Conservation (phyloP, 805 yeast species). For the Cyberlindnera lachancei region DNA sequence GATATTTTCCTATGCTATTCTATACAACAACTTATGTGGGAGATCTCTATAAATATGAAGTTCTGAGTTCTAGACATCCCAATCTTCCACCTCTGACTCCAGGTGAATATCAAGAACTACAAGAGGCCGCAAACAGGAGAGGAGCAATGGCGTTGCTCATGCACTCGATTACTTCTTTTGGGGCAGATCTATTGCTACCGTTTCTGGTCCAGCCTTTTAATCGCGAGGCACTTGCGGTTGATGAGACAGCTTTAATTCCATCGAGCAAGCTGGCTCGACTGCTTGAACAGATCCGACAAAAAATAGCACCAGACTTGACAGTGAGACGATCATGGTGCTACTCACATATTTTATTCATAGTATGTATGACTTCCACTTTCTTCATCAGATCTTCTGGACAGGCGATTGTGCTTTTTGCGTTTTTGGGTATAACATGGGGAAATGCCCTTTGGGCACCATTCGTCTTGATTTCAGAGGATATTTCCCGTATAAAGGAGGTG, state of each 20-base stretch:
- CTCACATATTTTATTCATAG: constrained; percentile 43
- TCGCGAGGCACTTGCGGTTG: constrained; percentile 5
- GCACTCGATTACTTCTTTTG: constrained; percentile 41
- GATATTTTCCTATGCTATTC: constrained; percentile 58
- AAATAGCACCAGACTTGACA: constrained; percentile 19
- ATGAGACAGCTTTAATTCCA: constrained; percentile 6
- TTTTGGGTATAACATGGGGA: constrained; percentile 60
- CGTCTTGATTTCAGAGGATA: constrained; percentile 51
- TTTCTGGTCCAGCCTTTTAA: constrained; percentile 29
- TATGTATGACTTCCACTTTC: constrained; percentile 41
- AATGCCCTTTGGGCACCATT: constrained; percentile 62
- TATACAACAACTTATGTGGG: constrained; percentile 63
- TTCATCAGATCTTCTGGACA: constrained; percentile 31
- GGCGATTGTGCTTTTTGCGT: constrained; percentile 42
- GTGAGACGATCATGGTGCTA: constrained; percentile 41
- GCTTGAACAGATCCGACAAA: constrained; percentile 9
- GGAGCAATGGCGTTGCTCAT: constrained; percentile 45
- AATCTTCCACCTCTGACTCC: constrained; percentile 28
- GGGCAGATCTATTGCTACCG: constrained; percentile 39
- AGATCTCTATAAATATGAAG: constrained; percentile 41
- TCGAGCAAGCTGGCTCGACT: constrained; percentile 2
- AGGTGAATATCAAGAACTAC: constrained; percentile 27
- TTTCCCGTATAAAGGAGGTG: constrained; percentile 42
- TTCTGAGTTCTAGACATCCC: constrained; percentile 28
- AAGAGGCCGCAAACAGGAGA: constrained; percentile 41